Conservation (phyloP, 306 rosid species). For the Trifolium dubium region DNA sequence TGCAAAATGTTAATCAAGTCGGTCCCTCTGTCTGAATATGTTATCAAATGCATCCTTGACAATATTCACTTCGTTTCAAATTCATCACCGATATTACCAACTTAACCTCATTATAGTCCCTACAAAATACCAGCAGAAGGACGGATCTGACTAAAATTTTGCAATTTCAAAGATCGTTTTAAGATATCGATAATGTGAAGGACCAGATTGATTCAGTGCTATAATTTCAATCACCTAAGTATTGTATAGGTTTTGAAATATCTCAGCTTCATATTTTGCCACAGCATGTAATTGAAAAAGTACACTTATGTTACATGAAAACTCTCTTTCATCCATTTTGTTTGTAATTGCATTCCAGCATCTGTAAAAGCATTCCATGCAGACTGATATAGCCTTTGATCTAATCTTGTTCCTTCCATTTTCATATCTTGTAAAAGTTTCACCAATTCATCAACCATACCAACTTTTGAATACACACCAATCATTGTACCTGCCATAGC, state of each 20-base stretch:
- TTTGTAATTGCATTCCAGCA: conserved; percentile 66
- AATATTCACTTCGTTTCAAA: not conserved
- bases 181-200: not conserved
- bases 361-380: conserved; percentile 72
- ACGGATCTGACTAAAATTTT: not conserved
- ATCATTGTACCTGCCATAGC: conserved; percentile 79
- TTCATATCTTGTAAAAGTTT: conserved; percentile 73
- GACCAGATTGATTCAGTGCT: not conserved
- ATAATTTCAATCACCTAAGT: not conserved
- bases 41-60: not conserved
- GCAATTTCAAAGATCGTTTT: not conserved
- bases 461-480: conserved; percentile 61
- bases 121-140: not conserved
- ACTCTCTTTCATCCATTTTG: conserved; percentile 61
- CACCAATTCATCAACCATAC: conserved; percentile 61
- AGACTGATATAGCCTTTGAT: conserved; percentile 68
- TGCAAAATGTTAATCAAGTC: not conserved
- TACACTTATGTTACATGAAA: conserved; percentile 39
- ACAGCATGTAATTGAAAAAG: not conserved
- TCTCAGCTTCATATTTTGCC: conserved; percentile 32
- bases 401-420: conserved; percentile 60
- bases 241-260: too few species aligned
- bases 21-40: not conserved
- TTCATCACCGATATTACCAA: not conserved
- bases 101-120: not conserved